phyloP scores from a whole-genome alignment of 371 early-diverging fungal genomes.

The Apophysomyces trapeziformis region DNA sequence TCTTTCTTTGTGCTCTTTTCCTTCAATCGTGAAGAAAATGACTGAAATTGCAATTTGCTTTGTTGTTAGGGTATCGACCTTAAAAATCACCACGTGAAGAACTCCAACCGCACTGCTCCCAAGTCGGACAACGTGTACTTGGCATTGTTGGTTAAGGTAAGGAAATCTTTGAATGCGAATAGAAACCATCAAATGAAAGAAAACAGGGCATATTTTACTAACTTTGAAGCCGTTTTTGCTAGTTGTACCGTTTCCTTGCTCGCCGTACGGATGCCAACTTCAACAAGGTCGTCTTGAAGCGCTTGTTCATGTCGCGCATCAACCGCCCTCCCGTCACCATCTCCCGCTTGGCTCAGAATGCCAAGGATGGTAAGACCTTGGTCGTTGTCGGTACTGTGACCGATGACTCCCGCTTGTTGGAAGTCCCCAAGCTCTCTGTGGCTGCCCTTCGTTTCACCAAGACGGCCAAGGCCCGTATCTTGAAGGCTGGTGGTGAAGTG shows the following conservation, averaged over 20 bases:
- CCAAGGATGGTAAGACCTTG: slow-evolving; percentile 79
- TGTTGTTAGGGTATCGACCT: slow-evolving; percentile 90
- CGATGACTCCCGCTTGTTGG: slow-evolving; percentile 93
- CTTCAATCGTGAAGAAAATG: no score
- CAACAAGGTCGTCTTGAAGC: slow-evolving; percentile 98
- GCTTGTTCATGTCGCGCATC: slow-evolving; percentile 97
- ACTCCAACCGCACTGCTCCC: slow-evolving; percentile 84
- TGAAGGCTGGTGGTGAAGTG: slow-evolving; percentile 98
- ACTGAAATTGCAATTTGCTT: not conserved
- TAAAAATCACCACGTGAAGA: slow-evolving; percentile 94
- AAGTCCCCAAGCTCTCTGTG: slow-evolving; percentile 94
- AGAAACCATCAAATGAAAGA: not conserved
- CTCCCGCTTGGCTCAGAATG: slow-evolving; percentile 82
- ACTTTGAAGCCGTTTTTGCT: not conserved
- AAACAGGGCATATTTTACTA: not conserved
- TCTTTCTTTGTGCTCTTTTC: not conserved
- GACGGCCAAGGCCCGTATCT: slow-evolving; percentile 95
- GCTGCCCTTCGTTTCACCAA: slow-evolving; percentile 95
- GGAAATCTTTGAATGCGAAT: not conserved
- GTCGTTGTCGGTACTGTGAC: slow-evolving; percentile 96
- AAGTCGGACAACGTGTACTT: slow-evolving; percentile 91
- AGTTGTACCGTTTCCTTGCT: slow-evolving; percentile 98
- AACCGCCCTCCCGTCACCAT: slow-evolving; percentile 96
- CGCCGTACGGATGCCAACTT: slow-evolving; percentile 97
- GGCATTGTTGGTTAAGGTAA: slow-evolving; percentile 90